Percentiles rank a stretch among this genome's conserved stretches.
Conservation (phyloP, 352 stramenopile genomes). For the Phytophthora tentaculata region DNA sequence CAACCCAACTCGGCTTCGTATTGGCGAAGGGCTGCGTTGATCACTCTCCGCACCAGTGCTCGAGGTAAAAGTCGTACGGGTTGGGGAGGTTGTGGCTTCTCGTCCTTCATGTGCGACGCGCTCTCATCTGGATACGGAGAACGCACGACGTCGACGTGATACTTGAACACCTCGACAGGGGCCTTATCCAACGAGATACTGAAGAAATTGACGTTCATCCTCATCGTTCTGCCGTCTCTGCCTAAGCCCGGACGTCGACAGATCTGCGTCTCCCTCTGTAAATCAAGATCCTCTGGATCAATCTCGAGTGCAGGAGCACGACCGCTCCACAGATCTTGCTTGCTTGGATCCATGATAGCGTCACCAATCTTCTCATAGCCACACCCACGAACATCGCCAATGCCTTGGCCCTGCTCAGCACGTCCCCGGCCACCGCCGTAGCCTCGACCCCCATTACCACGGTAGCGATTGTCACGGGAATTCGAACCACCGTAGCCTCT, state of each 20-base stretch:
- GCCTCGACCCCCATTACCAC: neutral
- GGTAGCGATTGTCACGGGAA: neutral
- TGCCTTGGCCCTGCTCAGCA: conserved; percentile 1
- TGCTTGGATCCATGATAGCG: conserved; percentile 47
- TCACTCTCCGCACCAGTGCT: conserved; percentile 51
- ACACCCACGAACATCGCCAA: conserved; percentile 30
- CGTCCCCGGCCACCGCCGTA: conserved; percentile 4
- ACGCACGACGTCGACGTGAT: conserved; percentile 61
- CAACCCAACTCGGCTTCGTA: conserved; percentile 48
- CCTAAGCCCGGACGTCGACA: conserved; percentile 46
- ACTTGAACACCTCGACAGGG: conserved; percentile 66
- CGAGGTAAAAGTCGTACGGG: conserved; percentile 50
- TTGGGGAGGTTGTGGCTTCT: conserved; percentile 33
- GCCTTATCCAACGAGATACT: conserved; percentile 45
- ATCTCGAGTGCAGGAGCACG: conserved; percentile 29
- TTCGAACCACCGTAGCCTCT: neutral
- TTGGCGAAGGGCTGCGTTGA: conserved; percentile 51
- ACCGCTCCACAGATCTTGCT: conserved; percentile 50
- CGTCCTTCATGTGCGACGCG: conserved; percentile 33
- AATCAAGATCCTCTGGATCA: conserved; percentile 26
- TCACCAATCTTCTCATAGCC: conserved; percentile 61
- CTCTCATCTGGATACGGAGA: conserved; percentile 21
- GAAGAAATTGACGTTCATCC: conserved; percentile 67
- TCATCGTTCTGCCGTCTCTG: conserved; percentile 29
- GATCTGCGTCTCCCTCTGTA: conserved; percentile 41